These are phyloP conservation scores for Pichia pseudocactophila DNA, from an alignment of 805 yeast species.

Conservation along the genomic window DNA sequence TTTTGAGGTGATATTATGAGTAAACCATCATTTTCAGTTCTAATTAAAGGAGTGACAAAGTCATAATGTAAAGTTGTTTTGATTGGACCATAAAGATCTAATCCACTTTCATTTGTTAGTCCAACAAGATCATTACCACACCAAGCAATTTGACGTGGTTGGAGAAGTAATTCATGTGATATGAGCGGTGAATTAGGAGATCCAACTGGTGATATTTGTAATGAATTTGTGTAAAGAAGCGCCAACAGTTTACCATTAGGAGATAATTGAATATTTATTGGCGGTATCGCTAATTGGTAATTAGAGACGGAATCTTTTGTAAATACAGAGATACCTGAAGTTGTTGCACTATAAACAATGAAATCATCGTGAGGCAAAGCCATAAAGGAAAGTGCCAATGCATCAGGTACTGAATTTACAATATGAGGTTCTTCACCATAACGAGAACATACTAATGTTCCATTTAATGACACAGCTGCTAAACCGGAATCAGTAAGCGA, in stretches of 20 bases:
- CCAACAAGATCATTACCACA: constrained; percentile 80
- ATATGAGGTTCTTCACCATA: not conserved
- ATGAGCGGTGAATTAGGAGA: not conserved
- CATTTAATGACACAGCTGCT: not conserved
- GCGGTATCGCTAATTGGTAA: not conserved
- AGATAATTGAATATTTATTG: not conserved
- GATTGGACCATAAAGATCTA: constrained; percentile 65
- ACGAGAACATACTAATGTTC: not conserved
- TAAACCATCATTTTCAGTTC: constrained; percentile 24
- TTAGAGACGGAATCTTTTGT: not conserved
- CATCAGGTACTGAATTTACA: not conserved
- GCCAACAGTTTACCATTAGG: not conserved
- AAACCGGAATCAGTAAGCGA: not conserved
- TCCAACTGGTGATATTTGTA: not conserved
- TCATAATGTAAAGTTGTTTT: constrained; percentile 48
- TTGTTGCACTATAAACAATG: not conserved
- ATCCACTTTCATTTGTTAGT: constrained; percentile 47
- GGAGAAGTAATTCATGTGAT: not conserved
- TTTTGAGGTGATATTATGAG: not conserved
- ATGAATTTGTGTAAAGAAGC: not conserved
- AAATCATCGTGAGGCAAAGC: not conserved
- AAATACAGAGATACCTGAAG: not conserved
- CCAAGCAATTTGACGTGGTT: constrained; percentile 47
- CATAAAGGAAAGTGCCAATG: not conserved
- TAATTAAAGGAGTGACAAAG: constrained; percentile 35